Percentiles rank a stretch among this genome's conserved stretches.
phyloP scores from a whole-genome alignment of 306 rosid genomes.

The Vachellia pachyceras region DNA sequence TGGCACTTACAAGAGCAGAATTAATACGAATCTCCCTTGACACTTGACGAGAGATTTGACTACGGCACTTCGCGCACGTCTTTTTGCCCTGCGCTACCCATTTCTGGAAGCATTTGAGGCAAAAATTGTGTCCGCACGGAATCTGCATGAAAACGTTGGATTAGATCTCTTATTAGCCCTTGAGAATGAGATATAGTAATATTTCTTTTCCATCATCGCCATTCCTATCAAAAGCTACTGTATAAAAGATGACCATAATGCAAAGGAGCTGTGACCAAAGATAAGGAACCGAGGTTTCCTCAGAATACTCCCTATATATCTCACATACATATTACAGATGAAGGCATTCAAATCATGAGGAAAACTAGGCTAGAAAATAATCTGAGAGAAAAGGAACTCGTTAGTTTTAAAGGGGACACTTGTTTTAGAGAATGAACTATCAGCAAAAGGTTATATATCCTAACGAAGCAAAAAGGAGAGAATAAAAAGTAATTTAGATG shows the following conservation, averaged over 20 bases:
- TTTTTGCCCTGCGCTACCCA: slow-evolving; percentile 68
- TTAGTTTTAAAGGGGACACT: too few relatives aligned
- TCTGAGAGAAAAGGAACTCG: too few relatives aligned
- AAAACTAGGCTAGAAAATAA: too few relatives aligned
- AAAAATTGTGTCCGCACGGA: slow-evolving; percentile 45
- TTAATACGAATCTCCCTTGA: slow-evolving; percentile 51
- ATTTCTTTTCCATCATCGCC: background rate
- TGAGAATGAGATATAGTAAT: background rate
- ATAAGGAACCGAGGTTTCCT: too few relatives aligned
- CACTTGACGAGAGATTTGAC: slow-evolving; percentile 41
- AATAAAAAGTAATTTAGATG: background rate
- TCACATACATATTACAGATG: too few relatives aligned
- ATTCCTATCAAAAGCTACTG: background rate
- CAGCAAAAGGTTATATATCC: background rate
- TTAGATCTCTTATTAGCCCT: background rate
- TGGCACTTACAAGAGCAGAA: slow-evolving; percentile 64
- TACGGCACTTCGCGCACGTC: slow-evolving; percentile 17
- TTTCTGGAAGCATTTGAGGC: slow-evolving; percentile 74
- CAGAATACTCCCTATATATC: too few relatives aligned
- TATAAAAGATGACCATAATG: too few relatives aligned
- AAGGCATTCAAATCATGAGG: too few relatives aligned
- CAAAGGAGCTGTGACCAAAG: too few relatives aligned
- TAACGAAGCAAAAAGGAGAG: background rate
- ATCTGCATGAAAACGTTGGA: background rate
- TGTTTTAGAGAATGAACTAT: background rate